Percentiles rank a stretch among this genome's conserved stretches.
Conservation (phyloP, 2,329 filamentous ascomycete species). For the Elsinoe arachidis region DNA sequence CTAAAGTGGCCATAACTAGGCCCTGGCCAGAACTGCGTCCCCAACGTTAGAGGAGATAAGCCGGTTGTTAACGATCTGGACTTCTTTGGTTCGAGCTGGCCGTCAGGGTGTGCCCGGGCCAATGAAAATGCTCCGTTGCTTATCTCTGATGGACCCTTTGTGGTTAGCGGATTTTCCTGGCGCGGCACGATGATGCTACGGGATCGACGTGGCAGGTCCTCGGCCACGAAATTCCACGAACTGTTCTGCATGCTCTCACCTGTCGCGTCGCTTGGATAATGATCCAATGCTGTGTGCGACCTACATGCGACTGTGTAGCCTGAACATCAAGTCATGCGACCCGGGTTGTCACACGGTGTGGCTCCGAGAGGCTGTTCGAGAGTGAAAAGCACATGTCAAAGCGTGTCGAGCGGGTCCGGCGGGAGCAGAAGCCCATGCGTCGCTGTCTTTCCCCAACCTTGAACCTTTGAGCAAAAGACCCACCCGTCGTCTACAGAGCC, state of each 20-base stretch:
- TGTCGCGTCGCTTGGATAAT: constrained; percentile 1
- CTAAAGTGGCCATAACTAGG: too few relatives aligned
- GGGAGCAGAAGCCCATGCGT: too few relatives aligned
- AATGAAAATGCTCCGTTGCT: constrained; percentile 14
- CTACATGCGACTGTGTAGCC: neutral
- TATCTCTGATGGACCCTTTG: constrained; percentile 14
- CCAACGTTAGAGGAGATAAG: neutral
- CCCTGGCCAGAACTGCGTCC: too few relatives aligned
- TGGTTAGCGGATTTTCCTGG: neutral
- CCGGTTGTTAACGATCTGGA: constrained; percentile 4
- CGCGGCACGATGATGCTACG: constrained; percentile 6
- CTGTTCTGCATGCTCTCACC: neutral
- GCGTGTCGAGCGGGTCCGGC: neutral
- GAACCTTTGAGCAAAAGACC: neutral
- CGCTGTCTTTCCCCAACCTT: neutral
- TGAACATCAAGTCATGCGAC: constrained; percentile 5
- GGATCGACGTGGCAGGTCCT: constrained; percentile 8
- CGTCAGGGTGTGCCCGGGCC: neutral
- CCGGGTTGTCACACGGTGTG: constrained; percentile 3
- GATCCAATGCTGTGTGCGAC: neutral
- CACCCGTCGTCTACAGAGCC: neutral
- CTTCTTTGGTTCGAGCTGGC: neutral
- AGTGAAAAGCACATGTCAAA: neutral
- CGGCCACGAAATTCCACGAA: neutral
- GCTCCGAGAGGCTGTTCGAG: too few relatives aligned